These are phyloP conservation scores for Anthracocystis setariae DNA, from an alignment of 1,284 basidiomycete species.

Conservation along the genomic window DNA sequence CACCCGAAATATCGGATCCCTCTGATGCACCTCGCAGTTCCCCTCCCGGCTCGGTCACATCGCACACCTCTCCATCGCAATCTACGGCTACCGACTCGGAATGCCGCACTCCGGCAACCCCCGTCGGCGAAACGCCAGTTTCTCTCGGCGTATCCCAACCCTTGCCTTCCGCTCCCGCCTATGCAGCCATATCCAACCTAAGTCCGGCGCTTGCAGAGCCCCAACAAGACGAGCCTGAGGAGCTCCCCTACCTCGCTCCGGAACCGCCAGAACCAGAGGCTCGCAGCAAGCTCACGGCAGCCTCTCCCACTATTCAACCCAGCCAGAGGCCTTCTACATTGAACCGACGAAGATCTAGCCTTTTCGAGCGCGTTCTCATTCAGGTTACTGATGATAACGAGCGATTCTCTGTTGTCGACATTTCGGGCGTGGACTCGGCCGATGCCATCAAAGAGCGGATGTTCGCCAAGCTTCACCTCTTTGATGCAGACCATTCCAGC, in stretches of 20 bases:
- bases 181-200: constrained; percentile 6
- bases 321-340: constrained; percentile 15
- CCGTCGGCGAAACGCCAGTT: constrained; percentile 19
- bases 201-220: not conserved
- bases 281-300: not conserved
- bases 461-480: constrained; percentile 60
- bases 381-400: constrained; percentile 68
- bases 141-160: constrained; percentile 25
- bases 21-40: constrained; percentile 22
- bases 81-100: constrained; percentile 37
- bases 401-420: constrained; percentile 65
- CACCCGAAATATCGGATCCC: constrained; percentile 15
- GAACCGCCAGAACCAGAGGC: constrained; percentile 9
- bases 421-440: constrained; percentile 60
- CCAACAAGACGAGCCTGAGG: constrained; percentile 31
- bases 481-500: constrained; percentile 51
- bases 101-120: constrained; percentile 30
- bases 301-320: constrained; percentile 15
- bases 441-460: constrained; percentile 65
- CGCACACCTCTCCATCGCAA: constrained; percentile 33
- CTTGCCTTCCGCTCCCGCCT: constrained; percentile 30
- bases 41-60: constrained; percentile 22
- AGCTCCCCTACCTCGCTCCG: constrained; percentile 39
- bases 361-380: constrained; percentile 57
- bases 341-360: constrained; percentile 28